Conservation (phyloP, 2,329 filamentous ascomycete genomes). For the Fusarium sterilihyphosum region DNA sequence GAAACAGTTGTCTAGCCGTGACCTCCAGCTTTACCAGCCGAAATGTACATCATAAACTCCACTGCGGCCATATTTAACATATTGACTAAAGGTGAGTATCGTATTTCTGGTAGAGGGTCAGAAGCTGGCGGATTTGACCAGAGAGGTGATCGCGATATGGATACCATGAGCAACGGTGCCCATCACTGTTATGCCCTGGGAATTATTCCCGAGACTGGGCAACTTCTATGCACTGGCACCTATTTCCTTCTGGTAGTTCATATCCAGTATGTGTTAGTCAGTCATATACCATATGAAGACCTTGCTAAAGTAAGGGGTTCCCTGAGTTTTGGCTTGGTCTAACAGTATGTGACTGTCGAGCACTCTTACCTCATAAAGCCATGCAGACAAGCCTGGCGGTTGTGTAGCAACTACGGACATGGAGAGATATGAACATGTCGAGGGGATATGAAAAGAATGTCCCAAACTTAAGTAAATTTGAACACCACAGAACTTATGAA, state of each 20-base stretch:
- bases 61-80: neutral
- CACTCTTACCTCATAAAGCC: neutral
- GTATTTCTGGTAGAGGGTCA: neutral
- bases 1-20: neutral
- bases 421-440: neutral
- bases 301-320: too few species aligned
- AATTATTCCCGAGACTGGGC: neutral
- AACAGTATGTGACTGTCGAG: neutral
- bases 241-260: neutral
- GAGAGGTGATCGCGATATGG: neutral
- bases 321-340: too few species aligned
- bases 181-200: neutral
- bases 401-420: neutral
- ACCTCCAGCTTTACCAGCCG: neutral
- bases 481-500: neutral
- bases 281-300: too few species aligned
- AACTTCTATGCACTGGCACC: neutral
- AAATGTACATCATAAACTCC: neutral
- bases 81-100: neutral
- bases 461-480: neutral
- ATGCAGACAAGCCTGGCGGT: neutral
- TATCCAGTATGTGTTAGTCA: neutral
- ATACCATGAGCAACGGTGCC: neutral
- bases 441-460: neutral
- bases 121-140: neutral